Percentiles rank a stretch among this genome's conserved stretches.
phyloP scores from a whole-genome alignment of 2,329 filamentous ascomycete genomes.

The Chaetomiaceae sp. region DNA sequence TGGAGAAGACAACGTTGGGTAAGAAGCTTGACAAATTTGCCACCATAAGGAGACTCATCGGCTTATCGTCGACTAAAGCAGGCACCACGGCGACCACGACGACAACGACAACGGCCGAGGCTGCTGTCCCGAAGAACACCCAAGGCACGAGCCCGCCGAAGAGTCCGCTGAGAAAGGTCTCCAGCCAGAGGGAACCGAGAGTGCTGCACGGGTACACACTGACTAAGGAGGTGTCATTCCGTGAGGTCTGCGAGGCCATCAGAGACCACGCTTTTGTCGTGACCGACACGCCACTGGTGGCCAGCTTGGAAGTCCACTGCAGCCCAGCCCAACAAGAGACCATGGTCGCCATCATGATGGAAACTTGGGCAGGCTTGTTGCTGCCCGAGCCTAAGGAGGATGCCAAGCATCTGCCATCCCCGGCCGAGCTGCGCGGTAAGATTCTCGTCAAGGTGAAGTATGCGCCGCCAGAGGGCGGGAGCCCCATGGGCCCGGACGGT shows the following conservation, averaged over 20 bases:
- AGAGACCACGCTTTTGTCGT: conserved; percentile 70
- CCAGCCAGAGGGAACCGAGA: conserved; percentile 57
- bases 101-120: background rate
- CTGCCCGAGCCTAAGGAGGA: conserved; percentile 52
- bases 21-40: conserved; percentile 37
- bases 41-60: background rate
- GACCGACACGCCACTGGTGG: conserved; percentile 79
- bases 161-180: conserved; percentile 16
- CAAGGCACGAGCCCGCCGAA: background rate
- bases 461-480: conserved; percentile 38
- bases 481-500: conserved; percentile 31
- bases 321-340: conserved; percentile 72
- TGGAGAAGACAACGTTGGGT: conserved; percentile 47
- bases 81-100: background rate
- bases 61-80: conserved; percentile 15
- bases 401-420: conserved; percentile 56
- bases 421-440: conserved; percentile 66
- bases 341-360: conserved; percentile 89
- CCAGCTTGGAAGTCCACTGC: conserved; percentile 91
- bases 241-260: conserved; percentile 78
- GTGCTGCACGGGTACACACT: conserved; percentile 87
- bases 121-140: conserved; percentile 13
- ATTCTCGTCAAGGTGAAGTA: conserved; percentile 84
- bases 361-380: conserved; percentile 72
- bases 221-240: conserved; percentile 82